Conservation (phyloP, 345 rosid genomes). For the Turnera subulata region DNA sequence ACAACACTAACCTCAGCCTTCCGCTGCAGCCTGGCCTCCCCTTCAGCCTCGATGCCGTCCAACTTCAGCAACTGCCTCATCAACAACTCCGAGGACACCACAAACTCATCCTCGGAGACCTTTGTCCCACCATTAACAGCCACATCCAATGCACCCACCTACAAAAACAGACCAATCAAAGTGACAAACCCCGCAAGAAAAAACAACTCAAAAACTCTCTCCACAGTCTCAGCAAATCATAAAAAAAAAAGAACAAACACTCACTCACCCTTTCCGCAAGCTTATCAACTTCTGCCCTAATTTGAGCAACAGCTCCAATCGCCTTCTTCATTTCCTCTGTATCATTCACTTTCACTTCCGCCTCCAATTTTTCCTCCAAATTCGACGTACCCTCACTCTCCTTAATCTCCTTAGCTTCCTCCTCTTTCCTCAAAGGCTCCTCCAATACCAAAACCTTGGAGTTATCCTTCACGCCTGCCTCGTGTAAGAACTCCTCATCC, state of each 20-base stretch:
- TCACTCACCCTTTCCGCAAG: slow-evolving; percentile 67
- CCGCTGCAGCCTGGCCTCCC: slow-evolving; percentile 72
- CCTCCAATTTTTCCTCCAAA: neutral
- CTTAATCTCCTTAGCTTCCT: slow-evolving; percentile 32
- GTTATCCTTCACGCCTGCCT: slow-evolving; percentile 63
- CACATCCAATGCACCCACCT: slow-evolving; percentile 73
- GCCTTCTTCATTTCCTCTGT: slow-evolving; percentile 46
- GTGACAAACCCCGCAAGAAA: slow-evolving; percentile 1
- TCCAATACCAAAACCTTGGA: slow-evolving; percentile 62
- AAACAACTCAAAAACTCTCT: neutral
- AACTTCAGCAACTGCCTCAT: slow-evolving; percentile 82
- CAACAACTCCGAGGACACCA: slow-evolving; percentile 62
- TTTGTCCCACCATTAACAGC: slow-evolving; percentile 59
- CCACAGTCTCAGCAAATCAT: neutral
- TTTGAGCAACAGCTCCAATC: slow-evolving; percentile 43
- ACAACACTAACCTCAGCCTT: slow-evolving; percentile 73
- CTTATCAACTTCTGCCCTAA: slow-evolving; percentile 60
- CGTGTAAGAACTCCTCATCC: slow-evolving; percentile 48
- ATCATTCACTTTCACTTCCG: slow-evolving; percentile 8
- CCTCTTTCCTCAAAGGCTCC: slow-evolving; percentile 29
- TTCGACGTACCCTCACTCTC: slow-evolving; percentile 3
- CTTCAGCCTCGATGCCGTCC: slow-evolving; percentile 79
- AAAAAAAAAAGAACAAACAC: neutral
- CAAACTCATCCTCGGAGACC: slow-evolving; percentile 59
- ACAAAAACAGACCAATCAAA: slow-evolving; percentile 7